Evolutionary conservation across 1,284 basidiomycete species (phyloP).

Genomic region (Tilletia indica): DNA sequence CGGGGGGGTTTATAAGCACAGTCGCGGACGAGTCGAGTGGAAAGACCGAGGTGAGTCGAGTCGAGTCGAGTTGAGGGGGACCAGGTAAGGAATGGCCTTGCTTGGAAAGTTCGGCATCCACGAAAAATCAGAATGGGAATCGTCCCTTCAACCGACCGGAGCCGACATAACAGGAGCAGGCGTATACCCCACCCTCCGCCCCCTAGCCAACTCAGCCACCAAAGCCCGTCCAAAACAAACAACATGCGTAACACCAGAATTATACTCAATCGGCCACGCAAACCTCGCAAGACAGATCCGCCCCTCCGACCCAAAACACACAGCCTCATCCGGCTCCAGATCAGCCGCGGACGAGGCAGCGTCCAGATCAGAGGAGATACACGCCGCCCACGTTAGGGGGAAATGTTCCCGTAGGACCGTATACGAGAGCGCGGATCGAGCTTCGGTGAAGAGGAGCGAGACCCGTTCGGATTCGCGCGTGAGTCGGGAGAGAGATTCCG

Average conservation of each 20-base stretch:
- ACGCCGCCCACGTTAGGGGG: slow-evolving; percentile 4
- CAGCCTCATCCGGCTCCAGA: neutral
- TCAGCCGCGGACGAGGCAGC: neutral
- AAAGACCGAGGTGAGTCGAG: no score
- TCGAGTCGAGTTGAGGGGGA: no score
- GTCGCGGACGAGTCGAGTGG: no score
- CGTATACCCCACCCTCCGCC: neutral
- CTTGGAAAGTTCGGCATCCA: no score
- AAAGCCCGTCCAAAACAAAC: slow-evolving; percentile 10
- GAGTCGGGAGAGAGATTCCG: neutral
- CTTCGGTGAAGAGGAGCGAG: slow-evolving; percentile 8
- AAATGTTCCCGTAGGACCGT: neutral
- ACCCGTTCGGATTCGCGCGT: slow-evolving; percentile 4
- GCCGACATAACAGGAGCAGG: slow-evolving; percentile 4
- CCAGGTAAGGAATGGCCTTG: no score
- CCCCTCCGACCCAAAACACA: slow-evolving; percentile 4
- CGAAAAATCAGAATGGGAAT: no score
- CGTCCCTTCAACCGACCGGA: neutral
- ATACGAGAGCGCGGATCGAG: slow-evolving; percentile 1
- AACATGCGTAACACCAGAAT: neutral
- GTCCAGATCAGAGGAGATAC: neutral
- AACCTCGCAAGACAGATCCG: slow-evolving; percentile 7
- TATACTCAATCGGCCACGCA: slow-evolving; percentile 10
- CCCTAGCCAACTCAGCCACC: slow-evolving; percentile 7
- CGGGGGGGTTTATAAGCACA: no score